phyloP scores from a whole-genome alignment of 1,284 basidiomycete genomes.

The Fomes fomentarius region DNA sequence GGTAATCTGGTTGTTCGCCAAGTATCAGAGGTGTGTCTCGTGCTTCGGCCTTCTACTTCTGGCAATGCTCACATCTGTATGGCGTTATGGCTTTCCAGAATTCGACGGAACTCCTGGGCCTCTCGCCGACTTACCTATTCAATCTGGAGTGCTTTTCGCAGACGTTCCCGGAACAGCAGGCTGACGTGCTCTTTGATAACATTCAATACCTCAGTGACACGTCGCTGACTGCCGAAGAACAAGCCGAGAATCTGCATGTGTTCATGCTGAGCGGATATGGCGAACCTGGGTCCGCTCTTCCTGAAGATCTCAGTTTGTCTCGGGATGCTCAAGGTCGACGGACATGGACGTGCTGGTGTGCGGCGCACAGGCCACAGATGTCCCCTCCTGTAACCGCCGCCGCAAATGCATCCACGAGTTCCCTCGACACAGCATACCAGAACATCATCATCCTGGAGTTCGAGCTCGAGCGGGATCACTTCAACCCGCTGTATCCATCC shows the following conservation, averaged over 20 bases:
- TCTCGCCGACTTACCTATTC: conserved; percentile 82
- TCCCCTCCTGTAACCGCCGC: conserved; percentile 25
- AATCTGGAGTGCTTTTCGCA: conserved; percentile 79
- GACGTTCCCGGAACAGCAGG: conserved; percentile 70
- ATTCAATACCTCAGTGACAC: conserved; percentile 69
- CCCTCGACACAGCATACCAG: conserved; percentile 20
- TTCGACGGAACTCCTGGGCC: conserved; percentile 69
- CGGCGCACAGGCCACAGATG: conserved; percentile 65
- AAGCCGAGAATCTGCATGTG: conserved; percentile 65
- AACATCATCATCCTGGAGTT: conserved; percentile 77
- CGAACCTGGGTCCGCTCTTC: conserved; percentile 55
- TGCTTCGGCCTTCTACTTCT: not conserved
- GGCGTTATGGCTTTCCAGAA: conserved; percentile 46
- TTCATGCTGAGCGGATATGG: conserved; percentile 77
- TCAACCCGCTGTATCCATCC: conserved; percentile 76
- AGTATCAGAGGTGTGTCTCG: conserved; percentile 72
- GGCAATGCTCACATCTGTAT: not conserved
- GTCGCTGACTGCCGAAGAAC: conserved; percentile 48
- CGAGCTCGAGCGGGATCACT: conserved; percentile 74
- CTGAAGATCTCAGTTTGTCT: conserved; percentile 36
- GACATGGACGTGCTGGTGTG: conserved; percentile 88
- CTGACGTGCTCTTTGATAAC: conserved; percentile 78
- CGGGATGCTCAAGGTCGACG: conserved; percentile 43
- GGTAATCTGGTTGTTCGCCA: conserved; percentile 73
- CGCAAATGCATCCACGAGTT: not conserved